These are phyloP conservation scores for Pseudogymnoascus sp. DNA, from an alignment of 2,329 filamentous ascomycete species.

Conservation along the genomic window DNA sequence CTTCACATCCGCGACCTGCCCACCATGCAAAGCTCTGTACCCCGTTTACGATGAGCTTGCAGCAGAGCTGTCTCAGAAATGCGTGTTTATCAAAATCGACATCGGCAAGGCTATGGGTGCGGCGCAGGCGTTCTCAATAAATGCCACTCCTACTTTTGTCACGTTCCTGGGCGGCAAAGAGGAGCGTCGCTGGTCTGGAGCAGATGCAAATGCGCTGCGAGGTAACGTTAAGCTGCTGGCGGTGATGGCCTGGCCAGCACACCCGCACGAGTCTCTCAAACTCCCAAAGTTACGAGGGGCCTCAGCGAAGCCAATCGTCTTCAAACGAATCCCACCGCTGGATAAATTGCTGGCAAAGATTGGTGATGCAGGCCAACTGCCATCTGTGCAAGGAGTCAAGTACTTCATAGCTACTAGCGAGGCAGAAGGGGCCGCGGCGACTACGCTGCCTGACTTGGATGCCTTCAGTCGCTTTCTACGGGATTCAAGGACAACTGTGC, in stretches of 20 bases:
- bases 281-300: conserved; percentile 61
- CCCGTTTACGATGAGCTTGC: conserved; percentile 76
- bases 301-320: conserved; percentile 56
- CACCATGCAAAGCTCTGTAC: conserved; percentile 76
- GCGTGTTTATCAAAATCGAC: conserved; percentile 75
- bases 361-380: conserved; percentile 49
- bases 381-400: conserved; percentile 55
- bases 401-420: conserved; percentile 61
- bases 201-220: conserved; percentile 58
- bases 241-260: conserved; percentile 64
- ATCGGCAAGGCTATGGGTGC: conserved; percentile 58
- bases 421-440: conserved; percentile 51
- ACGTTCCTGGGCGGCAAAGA: conserved; percentile 71
- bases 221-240: conserved; percentile 66
- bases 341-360: conserved; percentile 76
- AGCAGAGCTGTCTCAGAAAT: conserved; percentile 58
- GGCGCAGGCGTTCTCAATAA: conserved; percentile 56
- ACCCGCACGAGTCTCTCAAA: conserved; percentile 64
- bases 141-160: conserved; percentile 80
- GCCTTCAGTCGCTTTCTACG: conserved; percentile 55
- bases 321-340: conserved; percentile 70
- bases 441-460: conserved; percentile 61
- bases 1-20: conserved; percentile 83
- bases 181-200: conserved; percentile 73
- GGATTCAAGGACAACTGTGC: conserved; percentile 45